Evolutionary conservation across 2,329 filamentous ascomycete genomes (phyloP).

Genomic region (Zymoseptoria passerinii): DNA sequence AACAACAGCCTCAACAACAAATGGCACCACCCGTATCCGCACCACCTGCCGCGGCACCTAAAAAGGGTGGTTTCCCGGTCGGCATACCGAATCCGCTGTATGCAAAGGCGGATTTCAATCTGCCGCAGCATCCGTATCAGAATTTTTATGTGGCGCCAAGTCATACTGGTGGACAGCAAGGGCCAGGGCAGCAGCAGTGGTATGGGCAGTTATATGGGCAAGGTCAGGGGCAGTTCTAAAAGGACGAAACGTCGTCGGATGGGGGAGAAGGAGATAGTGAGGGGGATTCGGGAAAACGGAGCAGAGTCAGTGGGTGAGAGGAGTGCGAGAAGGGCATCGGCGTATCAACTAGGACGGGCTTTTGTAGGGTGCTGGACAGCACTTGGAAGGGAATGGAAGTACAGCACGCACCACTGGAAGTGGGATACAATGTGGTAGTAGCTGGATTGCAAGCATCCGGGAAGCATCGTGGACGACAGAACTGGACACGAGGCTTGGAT

Average conservation of each 20-base stretch:
- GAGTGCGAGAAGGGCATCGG: no score
- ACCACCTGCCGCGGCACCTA: constrained; percentile 13
- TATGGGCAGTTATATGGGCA: not conserved
- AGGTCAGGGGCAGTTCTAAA: not conserved
- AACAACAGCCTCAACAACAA: constrained; percentile 13
- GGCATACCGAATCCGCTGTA: constrained; percentile 63
- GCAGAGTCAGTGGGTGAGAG: no score
- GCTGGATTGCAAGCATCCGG: no score
- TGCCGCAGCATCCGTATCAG: constrained; percentile 74
- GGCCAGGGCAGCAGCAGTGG: not conserved
- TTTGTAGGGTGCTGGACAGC: not conserved
- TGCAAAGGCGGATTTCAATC: constrained; percentile 63
- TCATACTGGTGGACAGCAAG: not conserved
- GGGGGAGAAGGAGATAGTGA: no score
- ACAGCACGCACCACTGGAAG: not conserved
- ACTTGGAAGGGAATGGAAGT: not conserved
- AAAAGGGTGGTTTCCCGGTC: constrained; percentile 31
- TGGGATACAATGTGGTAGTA: not conserved
- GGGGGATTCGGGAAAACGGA: no score
- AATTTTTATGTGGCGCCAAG: constrained; percentile 55
- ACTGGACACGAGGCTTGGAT: not conserved
- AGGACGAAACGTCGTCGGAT: no score
- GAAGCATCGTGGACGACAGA: not conserved
- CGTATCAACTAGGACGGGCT: no score
- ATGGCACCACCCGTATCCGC: constrained; percentile 25